Percentiles rank a stretch among this genome's conserved stretches.
phyloP scores from a whole-genome alignment of 768 basidiomycete genomes.

The Pleurotus cornucopiae region DNA sequence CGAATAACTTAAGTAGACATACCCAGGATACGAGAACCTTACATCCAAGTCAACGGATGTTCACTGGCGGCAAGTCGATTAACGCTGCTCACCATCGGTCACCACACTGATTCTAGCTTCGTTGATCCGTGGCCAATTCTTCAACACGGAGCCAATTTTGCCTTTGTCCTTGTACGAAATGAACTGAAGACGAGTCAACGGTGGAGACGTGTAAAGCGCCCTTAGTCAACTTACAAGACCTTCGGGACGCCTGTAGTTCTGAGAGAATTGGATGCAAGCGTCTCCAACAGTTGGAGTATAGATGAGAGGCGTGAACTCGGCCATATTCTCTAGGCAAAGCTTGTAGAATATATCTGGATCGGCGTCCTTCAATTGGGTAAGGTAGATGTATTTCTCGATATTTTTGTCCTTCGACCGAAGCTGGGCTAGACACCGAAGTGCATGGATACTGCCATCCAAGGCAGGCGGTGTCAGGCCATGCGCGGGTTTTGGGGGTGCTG shows the following conservation, averaged over 20 bases:
- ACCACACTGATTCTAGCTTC: constrained; percentile 89
- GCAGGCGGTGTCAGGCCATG: constrained; percentile 60
- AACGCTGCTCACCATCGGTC: constrained; percentile 65
- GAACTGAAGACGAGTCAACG: constrained; percentile 35
- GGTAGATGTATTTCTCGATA: constrained; percentile 85
- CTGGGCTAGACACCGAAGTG: constrained; percentile 59
- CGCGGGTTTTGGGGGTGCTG: constrained; percentile 40
- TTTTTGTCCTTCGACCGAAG: constrained; percentile 68
- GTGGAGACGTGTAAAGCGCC: too few species aligned
- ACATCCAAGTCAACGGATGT: constrained; percentile 17
- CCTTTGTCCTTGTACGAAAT: constrained; percentile 84
- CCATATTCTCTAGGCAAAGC: constrained; percentile 67
- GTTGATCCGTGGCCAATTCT: constrained; percentile 66
- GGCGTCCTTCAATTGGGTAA: constrained; percentile 68
- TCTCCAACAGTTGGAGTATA: constrained; percentile 94
- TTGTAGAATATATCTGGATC: constrained; percentile 77
- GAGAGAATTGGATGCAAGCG: constrained; percentile 80
- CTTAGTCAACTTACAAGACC: constrained; percentile 47
- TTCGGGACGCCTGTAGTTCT: constrained; percentile 72
- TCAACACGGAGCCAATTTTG: constrained; percentile 63
- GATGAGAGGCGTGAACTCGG: constrained; percentile 73
- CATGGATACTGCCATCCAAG: constrained; percentile 48
- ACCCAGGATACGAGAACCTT: constrained; percentile 85
- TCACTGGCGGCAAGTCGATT: background rate
- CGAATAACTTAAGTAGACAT: constrained; percentile 25